Evolutionary conservation across 352 stramenopile species (phyloP), one percentile per base, ranked within the genome.

Genomic region (Phytophthora pluvialis): DNA sequence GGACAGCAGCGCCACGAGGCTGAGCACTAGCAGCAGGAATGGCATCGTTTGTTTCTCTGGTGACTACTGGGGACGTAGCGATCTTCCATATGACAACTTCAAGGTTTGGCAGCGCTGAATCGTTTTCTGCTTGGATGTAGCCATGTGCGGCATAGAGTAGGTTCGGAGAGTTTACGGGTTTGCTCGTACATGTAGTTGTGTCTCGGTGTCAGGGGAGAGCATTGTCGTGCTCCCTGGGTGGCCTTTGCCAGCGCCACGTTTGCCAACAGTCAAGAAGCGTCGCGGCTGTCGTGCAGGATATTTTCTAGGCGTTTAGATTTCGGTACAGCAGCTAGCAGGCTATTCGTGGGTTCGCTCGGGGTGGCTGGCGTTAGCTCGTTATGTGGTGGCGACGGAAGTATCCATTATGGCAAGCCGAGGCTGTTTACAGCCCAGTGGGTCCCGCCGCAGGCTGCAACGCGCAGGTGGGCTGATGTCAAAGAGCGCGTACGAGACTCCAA

Each of bases 31-130:
- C 26, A 73, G 16, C 35, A 74, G 21, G 18, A 51, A 18, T 28
- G 12, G 40, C 58, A 73, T 52, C 31, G 43, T 55, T 49, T n/a
- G 31, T 35, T 35, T 8, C 54, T 58, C 36, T 46, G 29, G 38
- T 26, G 11, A 33, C 3, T 40, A 38, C 3, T 44, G 32, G 16
- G 26, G 11, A 44, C 4, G 9, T 43, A n/a, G 46, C 58, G 64
- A 72, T 72, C 59, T 72, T 72, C 51, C n/a, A 36, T 48, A 15
- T 31, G 29, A 39, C 45, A 72, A 69, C 60, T 73, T 73, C 64
- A 68, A 67, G n/a, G 50, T 63, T 68, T 68, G 60, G 60, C 60
- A 11, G n/a, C 16, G 31, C 21, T 43, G 47, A 18, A 47, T 21
- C 8, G 29, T 40, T 53, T 42, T 42, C 29, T 28, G 10, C 28